These are phyloP conservation scores for Phyllosticta capitalensis DNA, from an alignment of 2,329 filamentous ascomycete species.

Conservation along the genomic window DNA sequence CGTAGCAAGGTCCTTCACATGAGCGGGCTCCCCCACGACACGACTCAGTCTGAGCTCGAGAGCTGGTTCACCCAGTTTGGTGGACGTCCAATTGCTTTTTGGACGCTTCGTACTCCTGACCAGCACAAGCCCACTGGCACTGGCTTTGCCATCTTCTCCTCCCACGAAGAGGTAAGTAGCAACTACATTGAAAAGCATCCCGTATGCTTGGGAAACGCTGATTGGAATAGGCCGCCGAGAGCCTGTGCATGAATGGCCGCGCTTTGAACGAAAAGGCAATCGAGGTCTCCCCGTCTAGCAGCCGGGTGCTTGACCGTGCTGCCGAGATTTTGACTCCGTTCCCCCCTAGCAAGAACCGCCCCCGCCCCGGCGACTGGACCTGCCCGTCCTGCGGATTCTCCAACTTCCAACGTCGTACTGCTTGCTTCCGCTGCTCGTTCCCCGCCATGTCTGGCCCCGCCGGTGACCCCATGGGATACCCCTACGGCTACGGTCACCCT, in stretches of 20 bases:
- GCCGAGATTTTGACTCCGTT: constrained; percentile 95
- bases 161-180: constrained; percentile 84
- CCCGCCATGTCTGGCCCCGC: constrained; percentile 78
- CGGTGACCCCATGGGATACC: constrained; percentile 60
- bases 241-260: constrained; percentile 97
- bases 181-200: not conserved
- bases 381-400: constrained; percentile 98
- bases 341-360: constrained; percentile 96
- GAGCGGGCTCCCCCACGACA: constrained; percentile 94
- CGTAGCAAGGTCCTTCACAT: constrained; percentile 97
- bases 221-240: constrained; percentile 71
- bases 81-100: constrained; percentile 95
- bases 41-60: constrained; percentile 95
- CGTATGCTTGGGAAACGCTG: not conserved
- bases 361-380: constrained; percentile 95
- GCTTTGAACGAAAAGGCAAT: constrained; percentile 98
- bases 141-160: constrained; percentile 96
- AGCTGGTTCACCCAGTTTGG: constrained; percentile 99
- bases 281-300: constrained; percentile 96
- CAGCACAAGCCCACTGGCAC: constrained; percentile 99
- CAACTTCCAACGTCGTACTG: constrained; percentile 97
- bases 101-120: constrained; percentile 94
- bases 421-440: constrained; percentile 98
- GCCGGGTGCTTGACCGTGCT: constrained; percentile 87
- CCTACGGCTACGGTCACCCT: constrained; percentile 50